Percentiles rank a stretch among this genome's conserved stretches.
phyloP scores from a whole-genome alignment of 2,329 filamentous ascomycete genomes.

The Trichoderma gracile region DNA sequence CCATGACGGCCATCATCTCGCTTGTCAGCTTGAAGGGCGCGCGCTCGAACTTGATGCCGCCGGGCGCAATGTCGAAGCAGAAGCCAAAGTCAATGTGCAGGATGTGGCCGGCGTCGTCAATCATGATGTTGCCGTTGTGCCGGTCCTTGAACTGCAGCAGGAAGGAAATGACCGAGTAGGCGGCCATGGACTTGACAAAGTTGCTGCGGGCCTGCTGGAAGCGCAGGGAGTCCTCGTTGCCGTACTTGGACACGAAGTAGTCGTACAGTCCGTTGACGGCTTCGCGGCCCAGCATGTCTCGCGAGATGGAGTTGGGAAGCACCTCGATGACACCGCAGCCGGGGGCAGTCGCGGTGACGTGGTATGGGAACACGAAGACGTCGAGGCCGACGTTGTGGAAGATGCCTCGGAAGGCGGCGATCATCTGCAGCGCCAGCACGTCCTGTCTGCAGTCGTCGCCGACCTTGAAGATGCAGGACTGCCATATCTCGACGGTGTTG shows the following conservation, averaged over 20 bases:
- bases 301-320: conserved; percentile 93
- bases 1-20: conserved; percentile 99
- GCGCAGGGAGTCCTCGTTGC: conserved; percentile 88
- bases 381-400: conserved; percentile 94
- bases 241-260: conserved; percentile 97
- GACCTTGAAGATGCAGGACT: conserved; percentile 99
- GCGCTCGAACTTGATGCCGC: conserved; percentile 95
- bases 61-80: conserved; percentile 97
- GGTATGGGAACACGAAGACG: conserved; percentile 95
- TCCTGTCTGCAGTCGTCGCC: conserved; percentile 98
- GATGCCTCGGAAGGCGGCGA: conserved; percentile 94
- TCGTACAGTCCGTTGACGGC: conserved; percentile 98
- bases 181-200: conserved; percentile 99
- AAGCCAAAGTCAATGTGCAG: conserved; percentile 99
- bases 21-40: conserved; percentile 97
- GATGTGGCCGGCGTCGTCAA: conserved; percentile 95
- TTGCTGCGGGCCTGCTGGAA: conserved; percentile 96
- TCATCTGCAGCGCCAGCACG: conserved; percentile 94
- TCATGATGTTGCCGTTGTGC: conserved; percentile 99
- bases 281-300: conserved; percentile 97
- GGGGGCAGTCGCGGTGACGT: conserved; percentile 94
- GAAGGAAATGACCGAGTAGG: conserved; percentile 96
- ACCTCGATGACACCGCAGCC: conserved; percentile 98
- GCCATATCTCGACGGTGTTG: conserved; percentile 89
- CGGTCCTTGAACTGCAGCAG: conserved; percentile 98